These are phyloP conservation scores for Epichloe elymi DNA, from an alignment of 2,329 filamentous ascomycete genomes.

Conservation along the genomic window DNA sequence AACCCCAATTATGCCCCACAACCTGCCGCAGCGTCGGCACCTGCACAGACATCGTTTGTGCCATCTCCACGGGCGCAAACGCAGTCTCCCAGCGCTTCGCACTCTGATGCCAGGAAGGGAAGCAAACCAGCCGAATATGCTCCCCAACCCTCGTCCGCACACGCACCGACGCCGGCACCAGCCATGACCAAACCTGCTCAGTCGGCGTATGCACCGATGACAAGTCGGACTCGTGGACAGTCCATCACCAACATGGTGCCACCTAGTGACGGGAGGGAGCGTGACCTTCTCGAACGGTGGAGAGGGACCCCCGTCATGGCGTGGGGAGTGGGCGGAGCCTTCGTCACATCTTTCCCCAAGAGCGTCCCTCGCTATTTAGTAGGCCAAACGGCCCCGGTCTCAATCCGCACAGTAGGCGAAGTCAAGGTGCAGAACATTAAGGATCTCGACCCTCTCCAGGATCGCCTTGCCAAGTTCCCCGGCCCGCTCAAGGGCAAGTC, in stretches of 20 bases:
- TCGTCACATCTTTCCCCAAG: constrained; percentile 79
- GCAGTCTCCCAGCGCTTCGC: constrained; percentile 42
- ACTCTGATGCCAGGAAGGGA: constrained; percentile 20
- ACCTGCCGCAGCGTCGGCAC: constrained; percentile 16
- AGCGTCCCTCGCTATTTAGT: constrained; percentile 77
- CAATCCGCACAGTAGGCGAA: constrained; percentile 71
- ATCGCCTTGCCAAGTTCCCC: constrained; percentile 69
- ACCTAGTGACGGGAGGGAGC: constrained; percentile 51
- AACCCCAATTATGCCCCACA: constrained; percentile 39
- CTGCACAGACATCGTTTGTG: constrained; percentile 26
- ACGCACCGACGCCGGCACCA: constrained; percentile 28
- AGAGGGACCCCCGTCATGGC: constrained; percentile 74
- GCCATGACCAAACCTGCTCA: constrained; percentile 13
- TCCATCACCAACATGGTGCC: constrained; percentile 45
- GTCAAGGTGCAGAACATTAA: constrained; percentile 67
- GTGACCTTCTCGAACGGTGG: constrained; percentile 79
- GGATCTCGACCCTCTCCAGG: constrained; percentile 56
- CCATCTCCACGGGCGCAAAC: constrained; percentile 49
- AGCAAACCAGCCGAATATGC: constrained; percentile 26
- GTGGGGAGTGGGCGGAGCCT: constrained; percentile 75
- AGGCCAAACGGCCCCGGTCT: constrained; percentile 57
- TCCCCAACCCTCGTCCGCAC: constrained; percentile 41
- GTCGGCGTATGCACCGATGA: constrained; percentile 17
- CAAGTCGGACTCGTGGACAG: constrained; percentile 33
- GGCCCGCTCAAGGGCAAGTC: constrained; percentile 79